These are phyloP conservation scores for Penicillium fuscoglaucum DNA, from an alignment of 2,329 filamentous ascomycete genomes.

Conservation along the genomic window DNA sequence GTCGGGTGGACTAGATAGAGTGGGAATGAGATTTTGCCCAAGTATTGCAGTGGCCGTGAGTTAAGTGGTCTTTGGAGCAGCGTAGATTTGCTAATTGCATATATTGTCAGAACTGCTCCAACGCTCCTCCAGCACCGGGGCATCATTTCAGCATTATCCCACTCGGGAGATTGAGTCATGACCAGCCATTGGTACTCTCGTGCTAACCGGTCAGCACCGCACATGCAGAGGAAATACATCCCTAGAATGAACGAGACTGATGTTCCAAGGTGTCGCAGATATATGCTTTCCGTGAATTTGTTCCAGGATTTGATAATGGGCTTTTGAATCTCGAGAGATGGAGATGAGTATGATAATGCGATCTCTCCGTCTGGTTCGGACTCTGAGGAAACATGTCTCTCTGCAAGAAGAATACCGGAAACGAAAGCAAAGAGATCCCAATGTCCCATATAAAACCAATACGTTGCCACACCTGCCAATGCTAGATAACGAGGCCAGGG, in stretches of 20 bases:
- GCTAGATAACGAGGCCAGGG: neutral
- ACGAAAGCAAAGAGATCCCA: constrained; percentile 9
- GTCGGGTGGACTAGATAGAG: constrained; percentile 4
- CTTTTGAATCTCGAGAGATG: neutral
- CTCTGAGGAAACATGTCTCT: neutral
- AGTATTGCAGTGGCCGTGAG: constrained; percentile 1
- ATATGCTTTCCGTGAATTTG: neutral
- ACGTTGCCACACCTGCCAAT: neutral
- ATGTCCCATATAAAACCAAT: constrained; percentile 9
- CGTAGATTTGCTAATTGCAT: constrained; percentile 1
- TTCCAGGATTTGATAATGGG: neutral
- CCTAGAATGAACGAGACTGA: neutral
- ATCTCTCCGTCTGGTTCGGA: neutral
- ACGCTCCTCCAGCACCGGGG: constrained; percentile 1
- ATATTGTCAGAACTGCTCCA: constrained; percentile 2
- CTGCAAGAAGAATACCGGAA: neutral
- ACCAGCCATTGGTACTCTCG: neutral
- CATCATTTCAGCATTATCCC: constrained; percentile 1
- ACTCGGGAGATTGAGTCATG: neutral
- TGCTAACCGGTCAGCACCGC: neutral
- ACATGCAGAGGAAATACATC: constrained; percentile 4
- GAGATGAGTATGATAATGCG: neutral
- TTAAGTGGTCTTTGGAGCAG: neutral
- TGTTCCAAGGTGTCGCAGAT: neutral
- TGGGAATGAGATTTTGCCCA: constrained; percentile 5